A percentile compares a stretch with the other conserved stretches of the same genome.
Evolutionary conservation across 768 basidiomycete genomes (phyloP).

Genomic region (Phylloporus rhodoxanthus): DNA sequence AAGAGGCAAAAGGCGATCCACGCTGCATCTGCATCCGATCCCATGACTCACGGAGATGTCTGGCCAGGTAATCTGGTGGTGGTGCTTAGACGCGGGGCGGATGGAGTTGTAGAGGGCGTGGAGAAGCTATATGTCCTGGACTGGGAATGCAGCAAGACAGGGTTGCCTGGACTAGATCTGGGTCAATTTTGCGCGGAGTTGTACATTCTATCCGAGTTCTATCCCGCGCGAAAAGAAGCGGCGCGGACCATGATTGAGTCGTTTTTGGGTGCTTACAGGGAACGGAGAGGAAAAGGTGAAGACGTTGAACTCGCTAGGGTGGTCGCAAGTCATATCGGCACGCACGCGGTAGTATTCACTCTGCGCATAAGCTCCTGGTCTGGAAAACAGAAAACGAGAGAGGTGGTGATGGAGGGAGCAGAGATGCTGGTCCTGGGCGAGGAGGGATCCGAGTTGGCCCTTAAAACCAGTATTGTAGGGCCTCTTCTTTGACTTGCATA

Average conservation of each 20-base stretch:
- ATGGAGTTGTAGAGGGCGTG: constrained; percentile 26
- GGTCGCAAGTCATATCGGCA: constrained; percentile 46
- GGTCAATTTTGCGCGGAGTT: constrained; percentile 64
- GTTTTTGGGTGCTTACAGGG: constrained; percentile 45
- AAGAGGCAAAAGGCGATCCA: constrained; percentile 29
- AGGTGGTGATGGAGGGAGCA: constrained; percentile 47
- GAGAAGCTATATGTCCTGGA: constrained; percentile 48
- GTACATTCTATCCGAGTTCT: constrained; percentile 43
- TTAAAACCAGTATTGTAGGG: constrained; percentile 29
- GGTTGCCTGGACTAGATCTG: constrained; percentile 52
- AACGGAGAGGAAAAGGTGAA: constrained; percentile 8
- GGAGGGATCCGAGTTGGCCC: constrained; percentile 19
- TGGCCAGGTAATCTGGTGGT: constrained; percentile 68
- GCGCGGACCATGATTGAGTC: constrained; percentile 34
- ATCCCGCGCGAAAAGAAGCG: constrained; percentile 35
- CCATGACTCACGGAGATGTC: constrained; percentile 50
- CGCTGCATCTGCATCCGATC: constrained; percentile 24
- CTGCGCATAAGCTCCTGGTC: constrained; percentile 46
- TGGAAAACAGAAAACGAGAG: constrained; percentile 40
- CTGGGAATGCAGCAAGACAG: constrained; percentile 60
- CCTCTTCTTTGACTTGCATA: constrained; percentile 13
- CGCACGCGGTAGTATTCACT: constrained; percentile 49
- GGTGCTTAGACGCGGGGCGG: constrained; percentile 25
- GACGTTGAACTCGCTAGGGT: constrained; percentile 30
- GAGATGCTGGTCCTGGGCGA: constrained; percentile 36